Percentiles rank a stretch among this genome's conserved stretches.
Conservation (phyloP, 2,329 filamentous ascomycete genomes). For the Talaromyces sp. region DNA sequence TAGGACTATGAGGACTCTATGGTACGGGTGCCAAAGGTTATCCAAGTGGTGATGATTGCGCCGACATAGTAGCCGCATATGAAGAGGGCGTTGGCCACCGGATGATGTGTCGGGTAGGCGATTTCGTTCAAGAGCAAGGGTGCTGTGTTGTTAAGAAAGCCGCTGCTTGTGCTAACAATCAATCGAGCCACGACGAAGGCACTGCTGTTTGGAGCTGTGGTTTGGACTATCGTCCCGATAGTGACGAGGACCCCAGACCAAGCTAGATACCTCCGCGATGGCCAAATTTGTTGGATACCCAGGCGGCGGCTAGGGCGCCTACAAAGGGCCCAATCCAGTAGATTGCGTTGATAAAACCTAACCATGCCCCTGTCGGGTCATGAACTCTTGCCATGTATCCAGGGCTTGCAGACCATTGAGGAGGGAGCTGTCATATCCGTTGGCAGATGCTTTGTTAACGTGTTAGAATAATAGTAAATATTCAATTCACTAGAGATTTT, state of each 20-base stretch:
- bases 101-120: conserved; percentile 39
- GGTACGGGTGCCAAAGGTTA: conserved; percentile 58
- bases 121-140: neutral
- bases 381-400: conserved; percentile 32
- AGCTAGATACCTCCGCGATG: neutral
- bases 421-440: conserved; percentile 15
- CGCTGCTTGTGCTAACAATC: conserved; percentile 15
- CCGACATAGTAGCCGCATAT: conserved; percentile 43
- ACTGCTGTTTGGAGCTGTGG: neutral
- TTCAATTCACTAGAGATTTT: no score
- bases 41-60: conserved; percentile 49
- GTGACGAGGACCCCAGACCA: neutral
- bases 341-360: conserved; percentile 43
- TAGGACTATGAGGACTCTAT: conserved; percentile 61
- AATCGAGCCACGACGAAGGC: conserved; percentile 28
- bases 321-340: conserved; percentile 43
- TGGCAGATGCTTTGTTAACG: conserved; percentile 27
- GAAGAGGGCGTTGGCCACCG: conserved; percentile 42
- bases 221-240: neutral
- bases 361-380: conserved; percentile 32
- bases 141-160: neutral
- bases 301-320: conserved; percentile 26
- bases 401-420: conserved; percentile 42
- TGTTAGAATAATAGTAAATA: no score
- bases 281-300: neutral